Conservation (phyloP, 2,329 filamentous ascomycete species). For the Sphaerulina populicola region DNA sequence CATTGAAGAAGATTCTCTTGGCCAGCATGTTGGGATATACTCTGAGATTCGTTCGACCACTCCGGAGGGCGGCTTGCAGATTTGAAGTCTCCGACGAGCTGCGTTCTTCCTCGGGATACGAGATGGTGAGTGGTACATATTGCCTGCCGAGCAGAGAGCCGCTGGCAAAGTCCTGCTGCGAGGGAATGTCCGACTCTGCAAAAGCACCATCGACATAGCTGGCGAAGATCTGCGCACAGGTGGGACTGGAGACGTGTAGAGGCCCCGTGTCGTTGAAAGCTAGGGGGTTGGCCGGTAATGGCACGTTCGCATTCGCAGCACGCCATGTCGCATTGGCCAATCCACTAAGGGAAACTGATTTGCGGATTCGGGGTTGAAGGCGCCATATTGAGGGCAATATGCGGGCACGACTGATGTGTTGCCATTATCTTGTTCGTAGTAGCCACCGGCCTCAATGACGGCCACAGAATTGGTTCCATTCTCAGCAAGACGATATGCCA, state of each 20-base stretch:
- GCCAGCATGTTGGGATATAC: conserved; percentile 14
- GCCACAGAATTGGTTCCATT: conserved; percentile 16
- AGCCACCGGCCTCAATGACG: conserved; percentile 25
- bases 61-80: conserved; percentile 4
- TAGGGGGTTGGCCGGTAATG: conserved; percentile 4
- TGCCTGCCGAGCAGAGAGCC: conserved; percentile 13
- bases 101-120: conserved; percentile 16
- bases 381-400: conserved; percentile 14
- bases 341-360: conserved; percentile 16
- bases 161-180: conserved; percentile 10
- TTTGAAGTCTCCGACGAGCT: conserved; percentile 12
- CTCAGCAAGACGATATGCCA: conserved; percentile 21
- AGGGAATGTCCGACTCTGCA: conserved; percentile 10
- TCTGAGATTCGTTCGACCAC: conserved; percentile 7
- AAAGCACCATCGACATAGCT: conserved; percentile 11
- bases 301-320: conserved; percentile 14
- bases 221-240: conserved; percentile 12
- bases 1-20: conserved; percentile 26
- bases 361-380: conserved; percentile 1
- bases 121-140: conserved; percentile 16
- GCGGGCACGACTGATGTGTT: conserved; percentile 23
- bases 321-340: conserved; percentile 7
- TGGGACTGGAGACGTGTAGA: conserved; percentile 11
- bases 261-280: conserved; percentile 8
- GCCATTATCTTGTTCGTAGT: conserved; percentile 21